phyloP scores from a whole-genome alignment of 2,329 filamentous ascomycete species.

The Boeremia exigua region DNA sequence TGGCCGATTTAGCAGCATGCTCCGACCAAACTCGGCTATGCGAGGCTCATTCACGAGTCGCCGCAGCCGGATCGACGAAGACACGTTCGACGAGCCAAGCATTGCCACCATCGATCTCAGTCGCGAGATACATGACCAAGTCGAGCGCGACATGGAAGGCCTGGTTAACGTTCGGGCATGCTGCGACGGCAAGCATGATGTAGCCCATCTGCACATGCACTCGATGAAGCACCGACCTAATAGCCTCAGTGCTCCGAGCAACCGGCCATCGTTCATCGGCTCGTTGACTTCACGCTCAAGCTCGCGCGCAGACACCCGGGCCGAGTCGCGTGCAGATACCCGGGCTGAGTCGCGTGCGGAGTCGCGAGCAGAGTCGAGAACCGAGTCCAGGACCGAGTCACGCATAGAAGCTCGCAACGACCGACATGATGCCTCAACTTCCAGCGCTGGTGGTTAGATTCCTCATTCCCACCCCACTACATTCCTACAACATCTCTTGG shows the following conservation, averaged over 20 bases:
- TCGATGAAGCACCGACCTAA: slow-evolving; percentile 41
- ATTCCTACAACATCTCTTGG: slow-evolving; percentile 17
- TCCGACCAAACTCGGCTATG: slow-evolving; percentile 52
- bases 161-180: slow-evolving; percentile 96
- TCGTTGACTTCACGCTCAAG: slow-evolving; percentile 45
- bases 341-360: slow-evolving; percentile 29
- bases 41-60: slow-evolving; percentile 59
- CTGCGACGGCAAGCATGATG: slow-evolving; percentile 81
- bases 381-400: slow-evolving; percentile 16
- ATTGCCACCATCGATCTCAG: slow-evolving; percentile 79
- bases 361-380: slow-evolving; percentile 16
- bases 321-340: slow-evolving; percentile 20
- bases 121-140: slow-evolving; percentile 75
- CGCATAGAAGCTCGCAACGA: slow-evolving; percentile 34
- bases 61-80: slow-evolving; percentile 49
- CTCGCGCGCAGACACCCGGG: slow-evolving; percentile 37
- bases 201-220: slow-evolving; percentile 52
- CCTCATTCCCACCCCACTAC: slow-evolving; percentile 13
- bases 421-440: slow-evolving; percentile 35
- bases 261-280: slow-evolving; percentile 38
- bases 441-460: slow-evolving; percentile 36
- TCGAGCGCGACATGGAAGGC: slow-evolving; percentile 76
- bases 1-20: slow-evolving; percentile 53
- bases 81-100: slow-evolving; percentile 61
- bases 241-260: slow-evolving; percentile 28